Conservation (phyloP, 352 stramenopile species). For the Phytophthora fragariae region DNA sequence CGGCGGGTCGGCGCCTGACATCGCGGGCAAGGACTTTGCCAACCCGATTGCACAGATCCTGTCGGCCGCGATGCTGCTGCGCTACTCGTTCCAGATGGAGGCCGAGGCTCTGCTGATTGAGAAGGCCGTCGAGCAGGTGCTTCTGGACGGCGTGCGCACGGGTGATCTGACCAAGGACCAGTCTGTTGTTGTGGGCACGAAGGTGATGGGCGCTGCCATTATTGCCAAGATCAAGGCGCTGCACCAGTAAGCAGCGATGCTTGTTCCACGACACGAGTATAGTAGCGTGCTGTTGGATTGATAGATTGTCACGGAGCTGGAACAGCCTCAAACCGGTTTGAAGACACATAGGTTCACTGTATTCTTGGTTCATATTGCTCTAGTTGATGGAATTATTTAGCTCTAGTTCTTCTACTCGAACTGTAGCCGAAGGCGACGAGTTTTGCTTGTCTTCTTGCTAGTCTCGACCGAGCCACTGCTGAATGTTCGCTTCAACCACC, state of each 20-base stretch:
- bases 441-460: not conserved
- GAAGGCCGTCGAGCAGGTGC: slow-evolving; percentile 80
- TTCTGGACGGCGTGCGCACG: slow-evolving; percentile 87
- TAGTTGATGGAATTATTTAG: not conserved
- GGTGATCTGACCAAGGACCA: slow-evolving; percentile 82
- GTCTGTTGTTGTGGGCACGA: slow-evolving; percentile 64
- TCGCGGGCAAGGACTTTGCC: slow-evolving; percentile 96
- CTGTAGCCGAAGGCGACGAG: slow-evolving; percentile 20
- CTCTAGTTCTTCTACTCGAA: not conserved
- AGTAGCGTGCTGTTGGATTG: slow-evolving; percentile 11
- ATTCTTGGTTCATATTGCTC: slow-evolving; percentile 16
- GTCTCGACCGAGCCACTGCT: too few species aligned
- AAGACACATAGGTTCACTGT: slow-evolving; percentile 29
- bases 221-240: slow-evolving; percentile 80
- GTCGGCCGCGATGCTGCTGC: slow-evolving; percentile 96
- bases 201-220: slow-evolving; percentile 82
- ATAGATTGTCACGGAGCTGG: slow-evolving; percentile 23
- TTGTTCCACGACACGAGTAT: not conserved
- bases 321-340: slow-evolving; percentile 2
- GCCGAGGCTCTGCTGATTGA: slow-evolving; percentile 84
- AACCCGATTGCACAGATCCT: slow-evolving; percentile 99
- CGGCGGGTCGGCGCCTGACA: slow-evolving; percentile 98
- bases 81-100: slow-evolving; percentile 93
- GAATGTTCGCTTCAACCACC: slow-evolving; percentile 19
- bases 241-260: slow-evolving; percentile 31